Conservation (phyloP, 164 flowering plant species). For the Stephania japonica region DNA sequence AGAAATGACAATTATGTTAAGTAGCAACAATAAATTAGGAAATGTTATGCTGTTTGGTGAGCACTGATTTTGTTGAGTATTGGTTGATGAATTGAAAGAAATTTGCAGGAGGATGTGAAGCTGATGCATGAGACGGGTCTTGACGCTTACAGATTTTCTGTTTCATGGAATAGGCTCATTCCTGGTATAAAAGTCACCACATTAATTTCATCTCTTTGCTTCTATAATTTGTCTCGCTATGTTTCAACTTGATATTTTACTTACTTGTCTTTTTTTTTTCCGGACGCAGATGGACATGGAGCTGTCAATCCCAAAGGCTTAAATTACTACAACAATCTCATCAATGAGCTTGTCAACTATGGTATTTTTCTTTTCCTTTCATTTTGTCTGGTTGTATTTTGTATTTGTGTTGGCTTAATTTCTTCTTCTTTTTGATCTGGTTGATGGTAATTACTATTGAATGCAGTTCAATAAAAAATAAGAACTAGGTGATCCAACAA, state of each 20-base stretch:
- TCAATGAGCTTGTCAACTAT: constrained; percentile 17
- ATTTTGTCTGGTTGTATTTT: not conserved
- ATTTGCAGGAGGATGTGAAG: constrained; percentile 22
- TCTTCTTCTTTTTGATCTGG: not conserved
- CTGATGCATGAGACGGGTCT: constrained; percentile 22
- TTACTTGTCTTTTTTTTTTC: not conserved
- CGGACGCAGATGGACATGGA: constrained; percentile 16
- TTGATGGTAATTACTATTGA: not conserved
- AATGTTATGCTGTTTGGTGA: not conserved
- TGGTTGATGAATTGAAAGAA: too few relatives aligned
- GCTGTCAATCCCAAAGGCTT: constrained; percentile 19
- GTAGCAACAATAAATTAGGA: not conserved
- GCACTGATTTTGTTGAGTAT: too few relatives aligned
- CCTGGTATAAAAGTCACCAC: constrained; percentile 10
- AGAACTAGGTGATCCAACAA: not conserved
- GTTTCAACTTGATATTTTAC: not conserved
- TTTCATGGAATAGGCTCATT: constrained; percentile 24
- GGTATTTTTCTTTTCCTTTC: constrained; percentile 7
- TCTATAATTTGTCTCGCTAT: not conserved
- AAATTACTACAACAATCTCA: constrained; percentile 22
- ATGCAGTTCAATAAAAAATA: not conserved
- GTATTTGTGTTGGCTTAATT: not conserved
- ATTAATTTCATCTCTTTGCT: not conserved
- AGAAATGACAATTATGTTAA: too few relatives aligned
- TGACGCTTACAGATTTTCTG: constrained; percentile 22